Evolutionary conservation across 768 basidiomycete genomes (phyloP).

Genomic region (Podaxis carcinomalis): DNA sequence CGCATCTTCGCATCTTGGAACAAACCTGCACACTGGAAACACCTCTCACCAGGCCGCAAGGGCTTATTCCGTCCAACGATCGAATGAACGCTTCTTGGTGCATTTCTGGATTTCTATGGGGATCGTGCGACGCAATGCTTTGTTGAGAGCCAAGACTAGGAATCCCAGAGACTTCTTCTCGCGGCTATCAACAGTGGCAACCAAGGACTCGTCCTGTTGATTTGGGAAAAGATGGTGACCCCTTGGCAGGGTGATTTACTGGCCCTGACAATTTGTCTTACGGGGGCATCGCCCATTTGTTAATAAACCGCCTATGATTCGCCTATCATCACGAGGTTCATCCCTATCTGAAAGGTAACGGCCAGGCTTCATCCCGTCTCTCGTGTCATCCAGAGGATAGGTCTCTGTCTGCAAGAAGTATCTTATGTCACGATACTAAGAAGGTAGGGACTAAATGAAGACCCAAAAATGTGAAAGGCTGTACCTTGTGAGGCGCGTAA

Average conservation of each 20-base stretch:
- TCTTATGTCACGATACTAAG: neutral
- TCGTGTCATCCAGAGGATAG: too few species aligned
- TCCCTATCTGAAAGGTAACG: too few species aligned
- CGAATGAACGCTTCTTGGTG: neutral
- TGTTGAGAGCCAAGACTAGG: too few species aligned
- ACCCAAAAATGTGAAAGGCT: neutral
- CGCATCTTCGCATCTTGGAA: neutral
- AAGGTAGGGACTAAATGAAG: neutral
- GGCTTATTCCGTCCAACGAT: neutral
- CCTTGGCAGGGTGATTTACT: neutral
- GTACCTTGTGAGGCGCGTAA: conserved; percentile 1
- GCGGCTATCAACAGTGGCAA: neutral
- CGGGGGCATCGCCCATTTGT: too few species aligned
- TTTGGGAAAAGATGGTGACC: neutral
- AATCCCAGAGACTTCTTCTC: too few species aligned
- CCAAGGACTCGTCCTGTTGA: neutral
- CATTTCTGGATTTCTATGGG: neutral
- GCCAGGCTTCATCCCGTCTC: too few species aligned
- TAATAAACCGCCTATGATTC: too few species aligned
- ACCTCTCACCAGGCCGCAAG: neutral
- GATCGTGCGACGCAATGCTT: neutral
- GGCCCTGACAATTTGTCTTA: neutral
- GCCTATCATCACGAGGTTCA: too few species aligned
- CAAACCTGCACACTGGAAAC: neutral
- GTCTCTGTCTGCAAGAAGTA: too few species aligned